A percentile compares a stretch with the other conserved stretches of the same genome.
Conservation (phyloP, 306 rosid species). For the Cicer cuneatum region DNA sequence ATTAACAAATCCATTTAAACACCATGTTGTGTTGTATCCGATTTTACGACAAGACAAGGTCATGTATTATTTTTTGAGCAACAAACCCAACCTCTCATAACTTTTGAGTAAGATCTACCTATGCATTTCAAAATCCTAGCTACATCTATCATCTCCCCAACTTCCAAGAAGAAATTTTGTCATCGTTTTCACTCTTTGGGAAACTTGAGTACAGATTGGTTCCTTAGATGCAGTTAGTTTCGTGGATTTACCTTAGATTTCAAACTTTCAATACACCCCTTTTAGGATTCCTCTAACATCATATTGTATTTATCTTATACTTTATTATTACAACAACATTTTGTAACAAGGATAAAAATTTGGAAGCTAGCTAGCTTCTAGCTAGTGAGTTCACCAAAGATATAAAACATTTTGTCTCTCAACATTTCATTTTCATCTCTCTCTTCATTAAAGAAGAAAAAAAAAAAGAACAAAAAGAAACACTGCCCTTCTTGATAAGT, state of each 20-base stretch:
- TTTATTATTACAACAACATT: background rate
- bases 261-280: conserved; percentile 21
- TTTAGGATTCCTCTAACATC: conserved; percentile 35
- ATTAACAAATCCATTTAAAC: too few species aligned
- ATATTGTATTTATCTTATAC: conserved; percentile 6
- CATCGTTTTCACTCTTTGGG: conserved; percentile 44
- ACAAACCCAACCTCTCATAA: background rate
- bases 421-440: conserved; percentile 8
- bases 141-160: conserved; percentile 12
- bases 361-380: background rate
- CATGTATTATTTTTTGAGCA: conserved; percentile 22
- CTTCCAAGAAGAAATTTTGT: conserved; percentile 38
- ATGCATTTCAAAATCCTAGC: conserved; percentile 40
- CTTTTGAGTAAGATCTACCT: conserved; percentile 10
- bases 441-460: background rate
- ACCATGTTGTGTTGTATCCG: background rate
- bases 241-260: conserved; percentile 32
- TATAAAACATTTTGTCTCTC: too few species aligned
- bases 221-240: conserved; percentile 26
- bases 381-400: background rate
- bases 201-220: conserved; percentile 12
- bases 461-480: conserved; percentile 17
- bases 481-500: background rate
- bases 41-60: conserved; percentile 32
- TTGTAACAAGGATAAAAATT: conserved; percentile 37